Percentiles rank a stretch among this genome's conserved stretches.
phyloP scores from a whole-genome alignment of 2,329 filamentous ascomycete genomes.

The Ophiognomonia clavigignenti-juglandacearum region DNA sequence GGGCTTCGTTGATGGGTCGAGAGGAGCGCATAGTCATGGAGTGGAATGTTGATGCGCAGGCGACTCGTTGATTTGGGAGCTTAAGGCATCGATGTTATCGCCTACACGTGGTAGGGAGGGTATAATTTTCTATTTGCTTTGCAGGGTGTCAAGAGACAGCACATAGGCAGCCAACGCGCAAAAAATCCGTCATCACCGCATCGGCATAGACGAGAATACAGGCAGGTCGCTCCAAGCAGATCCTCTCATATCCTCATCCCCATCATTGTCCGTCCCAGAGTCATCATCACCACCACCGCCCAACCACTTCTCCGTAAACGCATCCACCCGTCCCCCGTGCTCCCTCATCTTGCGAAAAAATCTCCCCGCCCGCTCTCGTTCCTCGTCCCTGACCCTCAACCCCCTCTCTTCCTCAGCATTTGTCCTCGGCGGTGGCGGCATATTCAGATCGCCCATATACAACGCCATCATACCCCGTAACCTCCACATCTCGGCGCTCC shows the following conservation, averaged over 20 bases:
- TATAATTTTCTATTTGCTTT: background rate
- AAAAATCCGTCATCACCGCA: constrained; percentile 12
- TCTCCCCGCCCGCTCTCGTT: constrained; percentile 31
- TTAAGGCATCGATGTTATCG: too few relatives aligned
- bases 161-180: background rate
- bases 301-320: constrained; percentile 26
- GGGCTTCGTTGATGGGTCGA: background rate
- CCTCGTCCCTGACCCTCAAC: constrained; percentile 25
- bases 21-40: background rate
- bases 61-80: too few relatives aligned
- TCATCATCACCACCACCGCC: constrained; percentile 21
- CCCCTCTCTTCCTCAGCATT: constrained; percentile 26
- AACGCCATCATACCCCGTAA: constrained; percentile 70
- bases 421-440: constrained; percentile 33
- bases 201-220: constrained; percentile 29
- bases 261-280: constrained; percentile 21
- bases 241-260: constrained; percentile 19
- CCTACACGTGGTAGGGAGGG: too few relatives aligned
- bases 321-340: constrained; percentile 27
- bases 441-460: constrained; percentile 66
- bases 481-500: constrained; percentile 60
- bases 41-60: too few relatives aligned
- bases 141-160: background rate
- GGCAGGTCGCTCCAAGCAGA: constrained; percentile 19
- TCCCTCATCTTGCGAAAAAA: constrained; percentile 34